Evolutionary conservation across 768 basidiomycete genomes (phyloP).

Genomic region (Lyophyllum decastes): DNA sequence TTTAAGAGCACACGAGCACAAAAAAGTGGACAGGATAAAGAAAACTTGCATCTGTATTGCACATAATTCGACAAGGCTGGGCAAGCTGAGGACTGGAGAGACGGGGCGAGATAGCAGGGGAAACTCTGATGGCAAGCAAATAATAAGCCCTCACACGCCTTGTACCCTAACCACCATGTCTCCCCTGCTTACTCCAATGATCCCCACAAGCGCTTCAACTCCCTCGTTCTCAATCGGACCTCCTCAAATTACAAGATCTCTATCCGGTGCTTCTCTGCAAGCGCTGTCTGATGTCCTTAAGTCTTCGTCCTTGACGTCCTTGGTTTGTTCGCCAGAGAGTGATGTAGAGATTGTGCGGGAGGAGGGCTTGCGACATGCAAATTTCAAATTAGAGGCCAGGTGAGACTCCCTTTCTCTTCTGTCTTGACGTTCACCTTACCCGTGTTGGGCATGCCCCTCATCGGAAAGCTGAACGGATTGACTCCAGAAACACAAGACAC

Average conservation of each 20-base stretch:
- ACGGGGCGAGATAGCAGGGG: not conserved
- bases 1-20: constrained; percentile 16
- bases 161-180: constrained; percentile 16
- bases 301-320: constrained; percentile 32
- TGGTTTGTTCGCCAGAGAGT: constrained; percentile 35
- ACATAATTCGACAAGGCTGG: not conserved
- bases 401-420: constrained; percentile 42
- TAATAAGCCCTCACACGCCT: constrained; percentile 4
- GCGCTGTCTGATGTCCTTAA: constrained; percentile 31
- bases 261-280: constrained; percentile 36
- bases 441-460: constrained; percentile 31
- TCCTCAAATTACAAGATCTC: constrained; percentile 22
- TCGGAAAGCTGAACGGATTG: constrained; percentile 34
- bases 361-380: constrained; percentile 63
- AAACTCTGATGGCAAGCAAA: constrained; percentile 2
- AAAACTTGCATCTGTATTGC: not conserved
- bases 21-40: not conserved
- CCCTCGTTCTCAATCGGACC: constrained; percentile 19
- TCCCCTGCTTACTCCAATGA: constrained; percentile 10
- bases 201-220: constrained; percentile 13
- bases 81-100: not conserved
- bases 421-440: constrained; percentile 22
- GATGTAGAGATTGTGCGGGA: constrained; percentile 46
- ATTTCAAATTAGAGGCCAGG: constrained; percentile 65
- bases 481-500: constrained; percentile 33